Base-by-base conservation (phyloP, 2,329 filamentous ascomycete species). In the Penicillium oxalicum region DNA sequence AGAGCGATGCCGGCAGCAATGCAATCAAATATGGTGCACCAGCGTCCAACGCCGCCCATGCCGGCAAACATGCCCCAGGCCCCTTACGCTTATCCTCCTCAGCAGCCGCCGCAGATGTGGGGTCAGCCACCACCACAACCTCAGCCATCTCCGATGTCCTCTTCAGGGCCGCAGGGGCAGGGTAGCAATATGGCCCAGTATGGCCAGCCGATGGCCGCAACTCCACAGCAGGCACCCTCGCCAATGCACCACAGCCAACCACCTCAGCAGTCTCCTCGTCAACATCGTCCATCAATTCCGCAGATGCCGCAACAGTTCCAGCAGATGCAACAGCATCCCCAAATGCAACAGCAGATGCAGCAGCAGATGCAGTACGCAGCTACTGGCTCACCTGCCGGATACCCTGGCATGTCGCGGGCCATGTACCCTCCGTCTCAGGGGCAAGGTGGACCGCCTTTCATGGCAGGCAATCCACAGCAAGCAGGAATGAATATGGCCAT, bases 91-190 rank as follows among this genome's bases (percentile, higher is more conserved):
- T 89, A 87, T 60, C 60, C 65, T 33, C 58, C 67, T 26, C 84
- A 87, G 55, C 77, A 79, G 42, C 36, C 43, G 9, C 81, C 83
- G 37, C 84, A 85, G 64, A 85, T 71, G 79, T 89, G 80, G 82
- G 85, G 60, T 76, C 83, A 69, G 71, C 78, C 67, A 69, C 77
- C 58, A 68, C 82, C 80, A 34, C 82, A 85, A 58, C 82, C 84
- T 58, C 82, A 83, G 49, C 77, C 81, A 7, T 76, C 82, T 1
- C 76, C 79, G 46, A 73, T 79, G 44, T 58, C 68, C 11, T 54
- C 62, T 37, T 56, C 69, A 5, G 61, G 57, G 41, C 61, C 70
- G 50, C 68, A 75, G 43, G 68, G 68, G 50, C 61, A 68, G 27
- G 65, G 65, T 48, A 11, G 7, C 8, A 32, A 32, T 32, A 68